A percentile compares a stretch with the other conserved stretches of the same genome.
Evolutionary conservation across 2,329 filamentous ascomycete genomes (phyloP).

Genomic region (Alternaria ethzedia): DNA sequence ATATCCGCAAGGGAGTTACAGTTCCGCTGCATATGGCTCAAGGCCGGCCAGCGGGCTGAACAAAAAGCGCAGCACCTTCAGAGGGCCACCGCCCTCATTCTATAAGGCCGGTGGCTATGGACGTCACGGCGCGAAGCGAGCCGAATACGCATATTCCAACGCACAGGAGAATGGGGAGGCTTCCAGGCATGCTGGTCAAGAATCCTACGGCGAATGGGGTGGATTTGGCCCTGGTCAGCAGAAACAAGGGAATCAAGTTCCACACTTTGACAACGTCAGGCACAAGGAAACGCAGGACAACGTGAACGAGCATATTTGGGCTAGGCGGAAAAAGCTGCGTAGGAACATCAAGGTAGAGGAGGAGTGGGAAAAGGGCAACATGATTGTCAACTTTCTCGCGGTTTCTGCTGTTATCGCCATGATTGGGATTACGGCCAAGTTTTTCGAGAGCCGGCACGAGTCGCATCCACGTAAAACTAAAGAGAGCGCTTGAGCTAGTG

Average conservation of each 20-base stretch:
- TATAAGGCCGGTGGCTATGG: slow-evolving; percentile 84
- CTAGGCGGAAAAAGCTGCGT: slow-evolving; percentile 44
- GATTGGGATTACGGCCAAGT: slow-evolving; percentile 29
- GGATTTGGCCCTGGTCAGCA: slow-evolving; percentile 68
- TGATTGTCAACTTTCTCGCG: slow-evolving; percentile 39
- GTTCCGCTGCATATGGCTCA: slow-evolving; percentile 66
- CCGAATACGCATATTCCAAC: slow-evolving; percentile 50
- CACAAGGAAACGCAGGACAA: slow-evolving; percentile 77
- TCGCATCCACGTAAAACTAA: slow-evolving; percentile 1
- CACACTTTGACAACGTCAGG: slow-evolving; percentile 77
- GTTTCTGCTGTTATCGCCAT: slow-evolving; percentile 35
- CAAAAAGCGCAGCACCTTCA: slow-evolving; percentile 75
- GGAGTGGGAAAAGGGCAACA: slow-evolving; percentile 32
- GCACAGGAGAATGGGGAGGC: slow-evolving; percentile 11
- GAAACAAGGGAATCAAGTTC: slow-evolving; percentile 58
- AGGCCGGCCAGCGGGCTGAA: slow-evolving; percentile 83
- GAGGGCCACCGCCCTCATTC: slow-evolving; percentile 87
- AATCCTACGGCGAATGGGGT: slow-evolving; percentile 42
- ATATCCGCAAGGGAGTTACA: slow-evolving; percentile 63
- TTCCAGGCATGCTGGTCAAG: slow-evolving; percentile 32
- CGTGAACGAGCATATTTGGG: slow-evolving; percentile 62
- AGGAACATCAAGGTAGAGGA: slow-evolving; percentile 23
- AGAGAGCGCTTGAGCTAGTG: slow-evolving; percentile 1
- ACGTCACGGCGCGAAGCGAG: slow-evolving; percentile 64
- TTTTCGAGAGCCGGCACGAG: slow-evolving; percentile 23